Evolutionary conservation across 2,329 filamentous ascomycete genomes (phyloP).

Genomic region (Fusarium sp.): DNA sequence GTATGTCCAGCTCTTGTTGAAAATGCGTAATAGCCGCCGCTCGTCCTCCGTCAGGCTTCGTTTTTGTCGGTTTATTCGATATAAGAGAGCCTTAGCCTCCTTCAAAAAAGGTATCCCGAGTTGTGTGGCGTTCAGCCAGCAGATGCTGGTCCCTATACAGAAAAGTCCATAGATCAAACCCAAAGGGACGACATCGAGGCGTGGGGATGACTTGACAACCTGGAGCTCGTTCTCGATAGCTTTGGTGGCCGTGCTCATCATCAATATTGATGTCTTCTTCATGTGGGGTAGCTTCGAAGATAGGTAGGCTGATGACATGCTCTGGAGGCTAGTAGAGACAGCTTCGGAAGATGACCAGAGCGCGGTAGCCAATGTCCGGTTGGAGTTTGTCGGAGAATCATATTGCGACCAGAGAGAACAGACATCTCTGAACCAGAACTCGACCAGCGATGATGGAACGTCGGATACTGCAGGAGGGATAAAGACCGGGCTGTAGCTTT

Average conservation of each 20-base stretch:
- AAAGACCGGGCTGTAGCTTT: conserved; percentile 2
- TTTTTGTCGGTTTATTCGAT: conserved; percentile 41
- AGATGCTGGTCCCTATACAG: conserved; percentile 54
- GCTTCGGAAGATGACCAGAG: conserved; percentile 53
- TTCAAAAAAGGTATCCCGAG: conserved; percentile 48
- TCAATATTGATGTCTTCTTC: conserved; percentile 46
- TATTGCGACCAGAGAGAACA: conserved; percentile 56
- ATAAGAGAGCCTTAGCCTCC: conserved; percentile 45
- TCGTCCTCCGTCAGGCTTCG: conserved; percentile 28
- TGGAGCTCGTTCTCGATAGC: conserved; percentile 50
- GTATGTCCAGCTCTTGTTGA: conserved; percentile 54
- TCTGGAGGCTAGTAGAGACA: conserved; percentile 54
- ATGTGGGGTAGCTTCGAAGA: conserved; percentile 50
- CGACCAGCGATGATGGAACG: conserved; percentile 47
- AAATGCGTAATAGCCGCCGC: conserved; percentile 49
- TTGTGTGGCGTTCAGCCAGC: conserved; percentile 53
- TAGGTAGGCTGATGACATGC: conserved; percentile 55
- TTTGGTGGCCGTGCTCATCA: conserved; percentile 51
- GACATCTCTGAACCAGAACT: conserved; percentile 53
- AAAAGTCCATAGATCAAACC: conserved; percentile 53
- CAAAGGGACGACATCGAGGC: conserved; percentile 43
- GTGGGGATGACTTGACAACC: conserved; percentile 32
- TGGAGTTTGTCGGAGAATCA: conserved; percentile 54
- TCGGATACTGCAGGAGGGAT: conserved; percentile 29
- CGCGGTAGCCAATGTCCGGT: conserved; percentile 51